Percentiles rank a stretch among this genome's conserved stretches.
These are phyloP conservation scores for Curvularia sp. DNA, from an alignment of 2,329 filamentous ascomycete species.

Conservation along the genomic window DNA sequence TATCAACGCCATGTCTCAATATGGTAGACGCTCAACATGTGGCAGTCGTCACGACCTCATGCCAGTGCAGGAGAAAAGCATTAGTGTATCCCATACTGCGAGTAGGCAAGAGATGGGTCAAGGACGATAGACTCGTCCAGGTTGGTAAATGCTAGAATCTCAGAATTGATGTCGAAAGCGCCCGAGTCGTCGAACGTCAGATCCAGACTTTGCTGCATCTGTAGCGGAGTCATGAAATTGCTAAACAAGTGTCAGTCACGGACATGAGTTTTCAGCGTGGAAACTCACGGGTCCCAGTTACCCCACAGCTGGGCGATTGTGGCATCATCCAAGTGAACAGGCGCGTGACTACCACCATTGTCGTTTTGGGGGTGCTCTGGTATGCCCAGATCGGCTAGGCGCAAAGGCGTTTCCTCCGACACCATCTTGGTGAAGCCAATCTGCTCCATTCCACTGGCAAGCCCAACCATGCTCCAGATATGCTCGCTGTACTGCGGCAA, in stretches of 20 bases:
- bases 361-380: conserved; percentile 13
- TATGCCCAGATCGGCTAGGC: conserved; percentile 43
- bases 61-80: background rate
- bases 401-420: conserved; percentile 43
- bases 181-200: conserved; percentile 44
- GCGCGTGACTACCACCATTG: conserved; percentile 6
- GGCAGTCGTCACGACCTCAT: too few relatives aligned
- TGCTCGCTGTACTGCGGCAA: conserved; percentile 36
- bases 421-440: conserved; percentile 49
- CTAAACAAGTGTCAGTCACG: conserved; percentile 21
- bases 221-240: conserved; percentile 44
- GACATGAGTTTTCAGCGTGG: background rate
- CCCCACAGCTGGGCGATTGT: conserved; percentile 44
- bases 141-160: conserved; percentile 42
- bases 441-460: conserved; percentile 41
- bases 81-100: conserved; percentile 9
- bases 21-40: background rate
- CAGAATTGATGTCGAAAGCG: conserved; percentile 42
- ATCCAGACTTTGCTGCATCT: conserved; percentile 45
- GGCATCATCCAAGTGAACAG: conserved; percentile 38
- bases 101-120: conserved; percentile 35
- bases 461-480: conserved; percentile 35
- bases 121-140: conserved; percentile 42
- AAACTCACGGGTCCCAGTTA: conserved; percentile 43
- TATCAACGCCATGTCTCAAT: background rate